Evolutionary conservation across 2,329 filamentous ascomycete genomes (phyloP), one percentile per base, ranked within the genome.

Genomic region (Phialophora macrospora): DNA sequence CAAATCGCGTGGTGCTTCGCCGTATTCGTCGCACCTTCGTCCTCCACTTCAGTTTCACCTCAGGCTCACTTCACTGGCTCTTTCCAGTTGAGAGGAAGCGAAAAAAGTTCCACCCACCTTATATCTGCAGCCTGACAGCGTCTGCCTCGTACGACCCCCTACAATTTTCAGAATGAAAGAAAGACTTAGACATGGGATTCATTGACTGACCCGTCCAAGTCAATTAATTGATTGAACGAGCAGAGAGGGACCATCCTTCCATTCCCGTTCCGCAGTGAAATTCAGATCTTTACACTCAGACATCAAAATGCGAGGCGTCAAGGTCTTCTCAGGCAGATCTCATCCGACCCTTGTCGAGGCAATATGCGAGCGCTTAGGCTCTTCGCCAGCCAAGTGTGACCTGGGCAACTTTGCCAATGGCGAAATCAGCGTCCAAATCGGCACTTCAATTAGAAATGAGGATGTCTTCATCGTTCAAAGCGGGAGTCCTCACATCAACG

Each of bases 391-490:
- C 58, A 82, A 84, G 68, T 87, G 85, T 69, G 83, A 86, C 67
- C 79, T 90, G 70, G 83, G 85, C 70, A 89, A 89, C 75, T 90
- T 90, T 76, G 85, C 84, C 78, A 90, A 90, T 78, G 88, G 88
- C 69, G 88, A 90, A 80, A 90, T 87, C 55, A 87, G 85, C 63
- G 88, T 90, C 71, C 85, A 88, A 74, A 88, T 90, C 73, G 85
- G 86, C 44, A 79, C 78, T 58, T 90, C 88, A 28, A 93, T 99
- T 71, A 91, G 95, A 73, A 96, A 99, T 77, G 96, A 98, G 79
- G 94, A 99, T 85, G 94, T 99, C 74, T 99, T 98, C 79, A 94
- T 99, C 77, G 90, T 99, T 67, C 95, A 99, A 83, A 98, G 94
- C 69, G 95, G 95, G 71, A 97, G 95, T 80, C 85, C 88, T 76